These are phyloP conservation scores for Penicillium canescens DNA, from an alignment of 495 filamentous ascomycete genomes.

Conservation along the genomic window DNA sequence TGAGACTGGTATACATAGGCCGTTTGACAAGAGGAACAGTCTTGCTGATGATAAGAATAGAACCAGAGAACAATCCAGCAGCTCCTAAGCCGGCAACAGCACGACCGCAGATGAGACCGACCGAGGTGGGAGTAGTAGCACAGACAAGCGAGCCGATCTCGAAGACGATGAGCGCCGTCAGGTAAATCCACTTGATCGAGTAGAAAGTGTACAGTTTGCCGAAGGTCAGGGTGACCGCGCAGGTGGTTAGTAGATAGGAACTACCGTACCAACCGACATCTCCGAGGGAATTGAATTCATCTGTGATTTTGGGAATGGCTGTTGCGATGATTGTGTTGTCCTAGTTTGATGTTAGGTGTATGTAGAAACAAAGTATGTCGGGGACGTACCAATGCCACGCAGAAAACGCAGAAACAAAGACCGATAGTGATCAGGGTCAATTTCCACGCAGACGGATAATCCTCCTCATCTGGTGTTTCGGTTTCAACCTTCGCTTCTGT, in stretches of 20 bases:
- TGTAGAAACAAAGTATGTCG: background rate
- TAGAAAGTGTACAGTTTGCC: conserved; percentile 83
- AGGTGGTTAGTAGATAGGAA: conserved; percentile 69
- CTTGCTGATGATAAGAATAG: conserved; percentile 75
- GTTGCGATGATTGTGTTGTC: conserved; percentile 84
- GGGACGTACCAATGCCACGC: conserved; percentile 56
- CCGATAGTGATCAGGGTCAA: conserved; percentile 59
- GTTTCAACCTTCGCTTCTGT: conserved; percentile 10
- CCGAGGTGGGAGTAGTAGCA: conserved; percentile 71
- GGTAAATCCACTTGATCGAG: conserved; percentile 70
- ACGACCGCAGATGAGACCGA: conserved; percentile 78
- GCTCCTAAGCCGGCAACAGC: conserved; percentile 83
- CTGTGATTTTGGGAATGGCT: conserved; percentile 81
- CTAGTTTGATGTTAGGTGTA: conserved; percentile 22
- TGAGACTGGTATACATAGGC: conserved; percentile 69
- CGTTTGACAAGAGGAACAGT: conserved; percentile 71
- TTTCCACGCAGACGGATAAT: conserved; percentile 53
- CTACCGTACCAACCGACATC: conserved; percentile 85
- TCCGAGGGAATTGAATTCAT: conserved; percentile 70
- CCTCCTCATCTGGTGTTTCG: conserved; percentile 25
- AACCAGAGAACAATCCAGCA: conserved; percentile 81
- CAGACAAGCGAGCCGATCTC: conserved; percentile 87
- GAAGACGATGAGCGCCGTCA: conserved; percentile 73
- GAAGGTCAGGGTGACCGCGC: conserved; percentile 69
- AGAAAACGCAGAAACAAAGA: conserved; percentile 63